These are phyloP conservation scores for Saraca asoca DNA, from an alignment of 331 rosid species.

Conservation along the genomic window DNA sequence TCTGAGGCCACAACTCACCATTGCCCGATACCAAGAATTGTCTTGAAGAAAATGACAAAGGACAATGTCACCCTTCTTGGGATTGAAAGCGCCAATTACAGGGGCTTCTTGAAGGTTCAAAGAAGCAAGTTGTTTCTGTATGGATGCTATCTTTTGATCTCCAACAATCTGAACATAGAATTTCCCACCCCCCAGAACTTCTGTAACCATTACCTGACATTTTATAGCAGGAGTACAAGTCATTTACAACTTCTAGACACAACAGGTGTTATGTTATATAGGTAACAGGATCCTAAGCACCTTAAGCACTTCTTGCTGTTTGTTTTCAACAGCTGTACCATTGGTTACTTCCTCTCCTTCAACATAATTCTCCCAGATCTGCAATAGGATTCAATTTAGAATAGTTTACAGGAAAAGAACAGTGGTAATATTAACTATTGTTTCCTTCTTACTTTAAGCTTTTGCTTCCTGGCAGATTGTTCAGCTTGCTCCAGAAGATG, in stretches of 20 bases:
- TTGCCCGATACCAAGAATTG: conserved; percentile 85
- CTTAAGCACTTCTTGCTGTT: conserved; percentile 90
- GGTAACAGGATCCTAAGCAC: conserved; percentile 40
- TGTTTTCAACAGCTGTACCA: conserved; percentile 62
- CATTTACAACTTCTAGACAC: conserved; percentile 32
- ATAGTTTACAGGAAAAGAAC: conserved; percentile 19
- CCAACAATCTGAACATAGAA: conserved; percentile 79
- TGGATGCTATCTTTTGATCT: conserved; percentile 68
- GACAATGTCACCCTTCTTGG: conserved; percentile 90
- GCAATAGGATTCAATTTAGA: conserved; percentile 39
- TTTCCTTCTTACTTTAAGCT: conserved; percentile 67
- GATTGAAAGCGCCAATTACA: conserved; percentile 75
- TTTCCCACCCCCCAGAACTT: conserved; percentile 78
- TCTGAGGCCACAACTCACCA: conserved; percentile 58
- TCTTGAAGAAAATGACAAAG: conserved; percentile 77
- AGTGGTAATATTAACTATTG: neutral
- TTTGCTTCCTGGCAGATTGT: conserved; percentile 67
- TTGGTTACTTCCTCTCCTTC: conserved; percentile 84
- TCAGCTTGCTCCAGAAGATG: conserved; percentile 85
- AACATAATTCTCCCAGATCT: conserved; percentile 91
- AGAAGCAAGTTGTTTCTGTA: conserved; percentile 76
- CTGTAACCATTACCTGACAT: conserved; percentile 72
- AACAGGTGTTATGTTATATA: neutral
- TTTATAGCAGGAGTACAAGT: conserved; percentile 30
- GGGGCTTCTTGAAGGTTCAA: conserved; percentile 87